Percentiles rank a stretch among this genome's conserved stretches.
Conservation (phyloP, 148 eudicot species). For the Beta vulgaris region DNA sequence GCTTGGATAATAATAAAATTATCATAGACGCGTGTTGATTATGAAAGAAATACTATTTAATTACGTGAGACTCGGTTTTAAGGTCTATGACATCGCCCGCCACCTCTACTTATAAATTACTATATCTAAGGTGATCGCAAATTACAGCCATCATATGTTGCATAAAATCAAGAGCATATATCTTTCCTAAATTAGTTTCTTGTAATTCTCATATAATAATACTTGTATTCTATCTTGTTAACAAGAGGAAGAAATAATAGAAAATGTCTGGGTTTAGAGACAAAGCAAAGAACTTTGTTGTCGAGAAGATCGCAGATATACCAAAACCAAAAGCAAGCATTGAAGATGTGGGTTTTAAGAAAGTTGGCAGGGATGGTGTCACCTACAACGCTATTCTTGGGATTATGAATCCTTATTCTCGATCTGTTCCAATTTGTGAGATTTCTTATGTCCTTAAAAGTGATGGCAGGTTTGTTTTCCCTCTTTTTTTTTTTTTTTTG, state of each 20-base stretch:
- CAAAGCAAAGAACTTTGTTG: slow-evolving; percentile 53
- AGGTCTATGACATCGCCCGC: too few relatives aligned
- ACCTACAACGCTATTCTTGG: slow-evolving; percentile 51
- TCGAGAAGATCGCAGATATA: slow-evolving; percentile 47
- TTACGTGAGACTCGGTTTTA: too few relatives aligned
- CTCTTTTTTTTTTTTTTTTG: slow-evolving; percentile 4
- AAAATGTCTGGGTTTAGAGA: slow-evolving; percentile 44
- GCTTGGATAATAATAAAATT: too few relatives aligned
- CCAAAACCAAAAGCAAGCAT: slow-evolving; percentile 65
- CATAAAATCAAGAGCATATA: too few relatives aligned
- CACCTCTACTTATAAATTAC: too few relatives aligned
- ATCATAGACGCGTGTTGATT: too few relatives aligned
- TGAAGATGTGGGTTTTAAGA: slow-evolving; percentile 52
- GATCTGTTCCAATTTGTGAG: slow-evolving; percentile 62
- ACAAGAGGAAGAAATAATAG: neutral
- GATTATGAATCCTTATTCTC: slow-evolving; percentile 60
- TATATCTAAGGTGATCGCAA: too few relatives aligned
- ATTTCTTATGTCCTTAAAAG: slow-evolving; percentile 52
- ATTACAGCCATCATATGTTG: too few relatives aligned
- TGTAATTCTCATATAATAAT: too few relatives aligned
- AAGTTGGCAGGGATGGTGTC: slow-evolving; percentile 38
- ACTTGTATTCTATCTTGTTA: too few relatives aligned
- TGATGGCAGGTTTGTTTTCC: slow-evolving; percentile 44
- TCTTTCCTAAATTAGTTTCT: too few relatives aligned
- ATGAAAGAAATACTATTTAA: too few relatives aligned